These are phyloP conservation scores for Elaeis guineensis DNA, from an alignment of 176 grass and related monocot genomes.

Conservation along the genomic window DNA sequence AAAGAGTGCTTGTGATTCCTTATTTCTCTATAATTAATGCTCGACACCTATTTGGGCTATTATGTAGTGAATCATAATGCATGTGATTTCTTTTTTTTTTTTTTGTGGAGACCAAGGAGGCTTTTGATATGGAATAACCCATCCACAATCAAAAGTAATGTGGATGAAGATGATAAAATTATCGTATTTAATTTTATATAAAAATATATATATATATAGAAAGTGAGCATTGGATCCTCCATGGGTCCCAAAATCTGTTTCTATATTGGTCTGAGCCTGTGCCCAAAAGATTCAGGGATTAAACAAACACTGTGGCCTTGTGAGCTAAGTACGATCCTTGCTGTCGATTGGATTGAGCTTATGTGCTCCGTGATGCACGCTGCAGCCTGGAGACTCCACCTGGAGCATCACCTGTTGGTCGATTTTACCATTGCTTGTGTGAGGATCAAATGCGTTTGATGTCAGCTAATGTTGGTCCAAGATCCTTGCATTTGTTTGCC, in stretches of 20 bases:
- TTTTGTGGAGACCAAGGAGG: background rate
- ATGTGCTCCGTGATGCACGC: slow-evolving; percentile 2
- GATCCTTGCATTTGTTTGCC: no score
- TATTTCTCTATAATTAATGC: slow-evolving; percentile 19
- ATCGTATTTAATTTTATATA: no score
- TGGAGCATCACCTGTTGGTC: background rate
- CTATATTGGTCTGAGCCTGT: background rate
- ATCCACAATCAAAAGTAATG: no score
- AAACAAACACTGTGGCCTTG: background rate
- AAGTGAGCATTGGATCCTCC: slow-evolving; percentile 4
- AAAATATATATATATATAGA: no score
- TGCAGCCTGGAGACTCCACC: background rate
- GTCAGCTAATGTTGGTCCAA: no score
- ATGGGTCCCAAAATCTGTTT: background rate
- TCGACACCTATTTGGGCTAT: slow-evolving; percentile 14
- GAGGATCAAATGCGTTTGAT: no score
- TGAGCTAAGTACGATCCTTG: slow-evolving; percentile 15
- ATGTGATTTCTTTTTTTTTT: slow-evolving; percentile 27
- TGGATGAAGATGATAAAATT: no score
- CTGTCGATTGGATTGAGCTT: background rate
- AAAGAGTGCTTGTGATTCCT: slow-evolving; percentile 22
- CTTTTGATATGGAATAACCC: no score
- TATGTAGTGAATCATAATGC: slow-evolving; percentile 16
- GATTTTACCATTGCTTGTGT: background rate
- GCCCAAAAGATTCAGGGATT: background rate